These are phyloP conservation scores for Prosopis cineraria DNA, from an alignment of 306 rosid genomes.

Conservation along the genomic window DNA sequence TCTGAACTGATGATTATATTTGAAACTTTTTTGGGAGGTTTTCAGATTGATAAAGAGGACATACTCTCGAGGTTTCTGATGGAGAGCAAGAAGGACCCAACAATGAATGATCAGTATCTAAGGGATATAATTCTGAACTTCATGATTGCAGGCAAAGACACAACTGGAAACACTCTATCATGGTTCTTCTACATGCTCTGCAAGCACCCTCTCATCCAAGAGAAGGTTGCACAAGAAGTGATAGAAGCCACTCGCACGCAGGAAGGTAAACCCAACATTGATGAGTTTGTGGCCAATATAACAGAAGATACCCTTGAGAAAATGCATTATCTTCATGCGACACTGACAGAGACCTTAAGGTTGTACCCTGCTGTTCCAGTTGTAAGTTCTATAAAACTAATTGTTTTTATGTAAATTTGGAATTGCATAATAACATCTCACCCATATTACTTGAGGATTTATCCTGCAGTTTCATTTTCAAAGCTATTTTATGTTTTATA, in stretches of 20 bases:
- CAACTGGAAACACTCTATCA: conserved; percentile 67
- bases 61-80: conserved; percentile 70
- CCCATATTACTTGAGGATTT: not conserved
- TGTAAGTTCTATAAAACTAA: conserved; percentile 30
- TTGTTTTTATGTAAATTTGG: too few species aligned
- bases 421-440: not conserved
- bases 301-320: conserved; percentile 55
- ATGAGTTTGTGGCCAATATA: conserved; percentile 49
- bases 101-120: conserved; percentile 59
- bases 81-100: conserved; percentile 62
- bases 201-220: conserved; percentile 70
- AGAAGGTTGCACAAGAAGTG: conserved; percentile 64
- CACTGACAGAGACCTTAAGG: conserved; percentile 77
- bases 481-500: not conserved
- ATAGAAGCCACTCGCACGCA: conserved; percentile 43
- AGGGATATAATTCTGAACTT: conserved; percentile 69
- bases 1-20: not conserved
- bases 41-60: conserved; percentile 65
- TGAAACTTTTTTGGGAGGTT: not conserved
- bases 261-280: conserved; percentile 33
- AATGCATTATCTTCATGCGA: conserved; percentile 84
- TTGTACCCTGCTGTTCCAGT: conserved; percentile 67
- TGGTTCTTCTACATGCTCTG: conserved; percentile 83
- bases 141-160: conserved; percentile 74
- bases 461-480: not conserved